Conservation (phyloP, 306 rosid genomes). For the Pyrus communis region DNA sequence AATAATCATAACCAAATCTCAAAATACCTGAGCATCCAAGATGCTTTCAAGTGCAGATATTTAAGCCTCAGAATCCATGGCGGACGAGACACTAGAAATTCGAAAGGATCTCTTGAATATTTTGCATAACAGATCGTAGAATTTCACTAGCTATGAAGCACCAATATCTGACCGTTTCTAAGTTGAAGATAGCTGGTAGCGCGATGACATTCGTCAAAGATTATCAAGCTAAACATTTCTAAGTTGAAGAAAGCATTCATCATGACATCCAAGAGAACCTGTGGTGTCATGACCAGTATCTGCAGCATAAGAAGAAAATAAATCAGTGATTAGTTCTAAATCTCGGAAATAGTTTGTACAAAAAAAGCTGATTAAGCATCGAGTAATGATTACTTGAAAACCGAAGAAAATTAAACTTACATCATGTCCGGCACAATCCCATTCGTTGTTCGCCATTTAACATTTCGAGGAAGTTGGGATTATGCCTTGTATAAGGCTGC, state of each 20-base stretch:
- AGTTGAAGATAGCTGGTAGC: constrained; percentile 49
- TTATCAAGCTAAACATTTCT: constrained; percentile 53
- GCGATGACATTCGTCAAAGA: constrained; percentile 82
- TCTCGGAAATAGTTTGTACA: neutral
- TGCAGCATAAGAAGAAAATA: constrained; percentile 18
- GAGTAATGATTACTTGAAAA: neutral
- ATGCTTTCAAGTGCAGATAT: constrained; percentile 63
- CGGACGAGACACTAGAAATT: constrained; percentile 56
- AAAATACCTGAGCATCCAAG: constrained; percentile 62
- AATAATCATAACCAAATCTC: neutral
- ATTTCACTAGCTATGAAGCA: neutral
- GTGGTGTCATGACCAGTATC: constrained; percentile 95
- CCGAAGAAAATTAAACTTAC: constrained; percentile 28
- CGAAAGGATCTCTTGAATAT: neutral
- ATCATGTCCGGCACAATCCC: constrained; percentile 25
- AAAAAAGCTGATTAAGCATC: neutral
- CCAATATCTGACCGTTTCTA: constrained; percentile 44
- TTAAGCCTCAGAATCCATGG: constrained; percentile 56
- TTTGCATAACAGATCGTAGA: neutral
- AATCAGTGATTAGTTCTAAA: neutral
- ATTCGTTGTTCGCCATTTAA: no score
- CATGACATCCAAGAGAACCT: constrained; percentile 74
- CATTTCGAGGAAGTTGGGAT: no score
- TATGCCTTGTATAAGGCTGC: no score
- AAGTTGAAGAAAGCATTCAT: constrained; percentile 66